A percentile compares a stretch with the other conserved stretches of the same genome.
phyloP scores from a whole-genome alignment of 768 basidiomycete species.

The Kwoniella pini region DNA sequence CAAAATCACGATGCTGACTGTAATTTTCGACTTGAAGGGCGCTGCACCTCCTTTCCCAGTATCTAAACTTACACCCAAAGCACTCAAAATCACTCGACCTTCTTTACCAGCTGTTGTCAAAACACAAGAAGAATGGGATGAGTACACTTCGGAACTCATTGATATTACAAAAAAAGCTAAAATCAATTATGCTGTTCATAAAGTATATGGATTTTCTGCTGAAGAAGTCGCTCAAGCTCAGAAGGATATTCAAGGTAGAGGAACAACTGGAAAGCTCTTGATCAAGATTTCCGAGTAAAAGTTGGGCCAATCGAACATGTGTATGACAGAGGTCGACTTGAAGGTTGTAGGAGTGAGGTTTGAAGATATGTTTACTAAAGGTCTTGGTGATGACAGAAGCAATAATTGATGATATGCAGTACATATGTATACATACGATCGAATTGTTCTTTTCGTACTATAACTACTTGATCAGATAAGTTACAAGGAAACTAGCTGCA shows the following conservation, averaged over 20 bases:
- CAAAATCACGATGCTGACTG: background rate
- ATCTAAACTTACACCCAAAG: conserved; percentile 74
- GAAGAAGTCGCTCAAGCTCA: conserved; percentile 79
- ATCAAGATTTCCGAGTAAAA: conserved; percentile 63
- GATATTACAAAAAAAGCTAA: conserved; percentile 62
- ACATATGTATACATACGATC: conserved; percentile 1
- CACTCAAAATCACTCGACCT: conserved; percentile 61
- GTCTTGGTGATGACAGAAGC: no score
- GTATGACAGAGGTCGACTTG: no score
- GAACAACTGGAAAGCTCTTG: conserved; percentile 82
- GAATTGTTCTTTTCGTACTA: no score
- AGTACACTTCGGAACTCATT: conserved; percentile 70
- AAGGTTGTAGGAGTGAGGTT: no score
- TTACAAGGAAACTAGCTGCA: conserved; percentile 67
- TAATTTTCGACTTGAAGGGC: conserved; percentile 18
- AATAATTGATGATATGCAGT: no score
- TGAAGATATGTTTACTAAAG: no score
- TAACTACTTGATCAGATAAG: background rate
- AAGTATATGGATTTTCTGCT: conserved; percentile 79
- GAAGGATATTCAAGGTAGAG: conserved; percentile 70
- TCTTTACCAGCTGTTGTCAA: conserved; percentile 72
- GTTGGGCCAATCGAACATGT: no score
- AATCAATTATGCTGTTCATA: conserved; percentile 64
- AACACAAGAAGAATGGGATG: conserved; percentile 70
- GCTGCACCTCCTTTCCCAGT: conserved; percentile 73